A percentile compares a stretch with the other conserved stretches of the same genome.
phyloP scores from a whole-genome alignment of 2,329 filamentous ascomycete species.

The Penicillium sp. region DNA sequence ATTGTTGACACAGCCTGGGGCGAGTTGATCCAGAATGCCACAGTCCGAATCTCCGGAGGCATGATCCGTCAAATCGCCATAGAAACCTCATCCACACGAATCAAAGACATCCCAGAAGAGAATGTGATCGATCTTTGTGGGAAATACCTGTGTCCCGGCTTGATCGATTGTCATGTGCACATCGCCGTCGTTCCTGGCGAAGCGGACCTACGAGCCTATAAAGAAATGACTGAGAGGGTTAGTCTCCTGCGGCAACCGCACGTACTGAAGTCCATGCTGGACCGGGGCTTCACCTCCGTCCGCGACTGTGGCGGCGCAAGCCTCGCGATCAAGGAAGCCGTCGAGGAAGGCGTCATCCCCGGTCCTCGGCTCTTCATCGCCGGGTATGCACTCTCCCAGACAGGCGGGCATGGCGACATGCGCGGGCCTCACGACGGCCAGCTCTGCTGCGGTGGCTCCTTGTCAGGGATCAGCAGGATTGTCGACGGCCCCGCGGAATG shows the following conservation, averaged over 20 bases:
- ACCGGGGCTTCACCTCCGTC: constrained; percentile 58
- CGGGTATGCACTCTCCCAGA: constrained; percentile 56
- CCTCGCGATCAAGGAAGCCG: constrained; percentile 53
- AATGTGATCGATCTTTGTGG: constrained; percentile 42
- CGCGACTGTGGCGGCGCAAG: constrained; percentile 60
- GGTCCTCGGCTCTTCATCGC: constrained; percentile 59
- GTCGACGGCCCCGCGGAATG: constrained; percentile 58
- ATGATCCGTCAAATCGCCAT: constrained; percentile 13
- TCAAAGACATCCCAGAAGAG: background rate
- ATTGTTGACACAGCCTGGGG: constrained; percentile 22
- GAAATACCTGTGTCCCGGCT: constrained; percentile 51
- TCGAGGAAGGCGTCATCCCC: constrained; percentile 55
- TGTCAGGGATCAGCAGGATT: constrained; percentile 42
- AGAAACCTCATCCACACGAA: background rate
- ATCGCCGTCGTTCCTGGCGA: constrained; percentile 48
- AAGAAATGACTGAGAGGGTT: constrained; percentile 17
- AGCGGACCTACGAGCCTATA: constrained; percentile 20
- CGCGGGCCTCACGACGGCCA: constrained; percentile 42
- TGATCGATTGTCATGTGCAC: constrained; percentile 56
- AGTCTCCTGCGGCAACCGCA: constrained; percentile 24
- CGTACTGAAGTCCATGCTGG: constrained; percentile 48
- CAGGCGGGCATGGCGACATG: constrained; percentile 59
- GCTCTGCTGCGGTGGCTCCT: constrained; percentile 50
- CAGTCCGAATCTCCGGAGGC: constrained; percentile 16
- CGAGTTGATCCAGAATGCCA: constrained; percentile 14